phyloP scores from a whole-genome alignment of 1,139 yeast species.

The Wickerhamiella pararugosa region DNA sequence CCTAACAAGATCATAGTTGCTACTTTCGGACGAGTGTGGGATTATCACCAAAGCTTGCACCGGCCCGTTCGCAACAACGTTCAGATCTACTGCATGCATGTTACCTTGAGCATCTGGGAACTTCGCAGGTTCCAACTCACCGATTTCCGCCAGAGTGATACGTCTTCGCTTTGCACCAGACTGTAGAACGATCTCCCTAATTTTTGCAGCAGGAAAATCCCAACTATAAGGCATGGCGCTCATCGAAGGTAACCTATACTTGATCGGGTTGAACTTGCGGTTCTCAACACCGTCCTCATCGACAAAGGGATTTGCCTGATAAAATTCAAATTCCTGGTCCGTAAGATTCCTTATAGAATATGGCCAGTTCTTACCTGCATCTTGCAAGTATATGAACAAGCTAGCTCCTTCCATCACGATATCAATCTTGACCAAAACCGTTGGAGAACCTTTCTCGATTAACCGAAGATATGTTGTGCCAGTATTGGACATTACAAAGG shows the following conservation, averaged over 20 bases:
- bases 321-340: slow-evolving; percentile 65
- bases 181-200: slow-evolving; percentile 65
- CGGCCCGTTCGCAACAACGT: slow-evolving; percentile 94
- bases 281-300: slow-evolving; percentile 52
- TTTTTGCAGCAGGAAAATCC: slow-evolving; percentile 87
- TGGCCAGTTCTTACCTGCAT: slow-evolving; percentile 74
- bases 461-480: slow-evolving; percentile 71
- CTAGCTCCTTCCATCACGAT: slow-evolving; percentile 68
- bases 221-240: slow-evolving; percentile 98
- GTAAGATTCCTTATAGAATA: slow-evolving; percentile 81
- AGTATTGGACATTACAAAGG: slow-evolving; percentile 67
- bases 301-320: slow-evolving; percentile 71
- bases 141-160: slow-evolving; percentile 82
- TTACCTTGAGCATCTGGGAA: slow-evolving; percentile 15
- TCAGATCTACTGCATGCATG: slow-evolving; percentile 53
- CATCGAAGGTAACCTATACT: slow-evolving; percentile 67
- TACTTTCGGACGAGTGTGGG: slow-evolving; percentile 61
- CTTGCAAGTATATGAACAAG: slow-evolving; percentile 56
- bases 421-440: slow-evolving; percentile 55
- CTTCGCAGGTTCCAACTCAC: slow-evolving; percentile 76
- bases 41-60: slow-evolving; percentile 77
- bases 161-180: slow-evolving; percentile 58
- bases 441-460: slow-evolving; percentile 46
- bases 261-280: slow-evolving; percentile 32
- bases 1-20: slow-evolving; percentile 42